Evolutionary conservation across 2,329 filamentous ascomycete species (phyloP), one percentile per base, ranked within the genome.

Genomic region (Sclerotinia minor): DNA sequence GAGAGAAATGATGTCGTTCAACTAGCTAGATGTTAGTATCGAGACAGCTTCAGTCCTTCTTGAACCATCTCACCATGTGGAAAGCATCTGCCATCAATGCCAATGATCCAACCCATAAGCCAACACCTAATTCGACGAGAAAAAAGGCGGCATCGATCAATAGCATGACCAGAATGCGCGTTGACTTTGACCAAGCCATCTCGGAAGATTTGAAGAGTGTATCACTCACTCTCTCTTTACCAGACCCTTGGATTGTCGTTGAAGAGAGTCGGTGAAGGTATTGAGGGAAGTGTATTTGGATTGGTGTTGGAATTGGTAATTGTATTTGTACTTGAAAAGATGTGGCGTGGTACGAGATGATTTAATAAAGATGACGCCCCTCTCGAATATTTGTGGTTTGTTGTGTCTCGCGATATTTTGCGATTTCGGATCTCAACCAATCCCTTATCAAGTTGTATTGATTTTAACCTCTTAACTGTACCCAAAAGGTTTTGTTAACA

Each of bases 1-100:
- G 19, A 99, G 83, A 1, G 95, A 98, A 70, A 99, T 89, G 74
- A 99, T 95, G 86, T 99, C 95, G 82, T 99, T 99, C 70, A 99
- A 84, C 91, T 93, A 73, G n/a, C 41, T 49, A 38, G 47, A 24
- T 35, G 69, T 77, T 63, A 75, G 73, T 49, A 54, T 54, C 21
- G 52, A 41, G 38, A 24, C 29, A 53, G 38, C 49, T 59, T 50
- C 38, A 44, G 9, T n/a, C 2, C 21, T 8, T 53, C 8, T 29
- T 15, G 24, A 35, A 21, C 53, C 41, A 60, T 79, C 84, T 74
- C 77, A 92, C 91, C 95, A 99, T 99, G 81, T 99, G 95, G 79
- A 99, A 99, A 69, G 95, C 93, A 82, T 99, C 95, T 65, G 95
- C 95, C 77, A 96, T 93, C 69, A 99, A 85, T 49, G 95, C 95